Evolutionary conservation across 2,329 filamentous ascomycete genomes (phyloP), one percentile per base, ranked within the genome.

Genomic region (Colletotrichum falcatum): DNA sequence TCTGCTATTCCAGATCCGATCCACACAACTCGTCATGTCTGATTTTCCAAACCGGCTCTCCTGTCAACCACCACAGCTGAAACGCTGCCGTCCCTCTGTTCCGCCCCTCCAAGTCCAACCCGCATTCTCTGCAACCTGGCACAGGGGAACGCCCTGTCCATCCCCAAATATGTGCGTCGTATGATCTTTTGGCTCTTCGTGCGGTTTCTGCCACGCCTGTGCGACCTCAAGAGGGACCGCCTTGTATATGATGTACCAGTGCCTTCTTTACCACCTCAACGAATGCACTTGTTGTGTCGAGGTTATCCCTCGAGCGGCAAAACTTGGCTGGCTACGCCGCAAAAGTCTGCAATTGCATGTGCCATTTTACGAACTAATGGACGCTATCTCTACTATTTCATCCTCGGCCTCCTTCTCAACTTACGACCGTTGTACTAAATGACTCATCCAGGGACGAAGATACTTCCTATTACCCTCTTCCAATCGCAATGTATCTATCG

Each of bases 371-470:
- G 55, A 70, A 65, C 64, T 65, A 39, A 65, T 70, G 60, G 51
- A 60, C 66, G 65, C 65, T 68, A 71, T 63, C 48, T 71, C 69
- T 70, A 71, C 69, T 70, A 70, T 70, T 70, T 70, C 60, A 60
- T 56, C 65, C 54, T 28, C 69, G 48, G 55, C 48, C 65, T 56
- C 61, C 44, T 48, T 64, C 51, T 68, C 68, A 35, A 55, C 51
- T 61, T 70, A 42, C 23, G 28, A 33, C 59, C 35, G 35, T 55
- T 18, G 48, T 71, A 48, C 60, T 70, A 70, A 65, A 69, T 71
- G 55, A 71, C 69, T 65, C 61, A 69, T 70, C 66, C 66, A 61
- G 55, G 61, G 66, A 64, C 54, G 61, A 71, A 65, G 69, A 71
- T 61, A 61, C 65, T 70, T 60, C 35, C 66, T 60, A 58, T 65